Conservation (phyloP, 495 filamentous ascomycete species). For the Hypoxylon subgilvum region DNA sequence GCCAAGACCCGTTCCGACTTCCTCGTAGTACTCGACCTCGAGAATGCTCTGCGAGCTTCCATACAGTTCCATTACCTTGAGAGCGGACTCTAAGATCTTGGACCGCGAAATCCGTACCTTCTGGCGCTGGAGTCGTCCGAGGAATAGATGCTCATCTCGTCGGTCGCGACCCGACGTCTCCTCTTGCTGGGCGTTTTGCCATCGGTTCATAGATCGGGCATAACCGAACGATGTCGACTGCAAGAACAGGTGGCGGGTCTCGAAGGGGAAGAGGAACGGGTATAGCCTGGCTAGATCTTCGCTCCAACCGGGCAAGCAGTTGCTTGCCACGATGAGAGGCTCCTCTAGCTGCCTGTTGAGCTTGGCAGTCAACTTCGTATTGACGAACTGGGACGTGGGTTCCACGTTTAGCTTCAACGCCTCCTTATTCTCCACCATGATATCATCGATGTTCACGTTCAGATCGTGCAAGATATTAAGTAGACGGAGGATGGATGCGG, state of each 20-base stretch:
- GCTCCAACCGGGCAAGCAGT: conserved; percentile 94
- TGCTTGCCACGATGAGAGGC: conserved; percentile 97
- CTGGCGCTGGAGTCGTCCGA: conserved; percentile 92
- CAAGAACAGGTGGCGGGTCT: conserved; percentile 95
- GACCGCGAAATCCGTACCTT: conserved; percentile 94
- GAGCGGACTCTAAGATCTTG: conserved; percentile 92
- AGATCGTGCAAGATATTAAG: conserved; percentile 91
- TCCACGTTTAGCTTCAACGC: conserved; percentile 73
- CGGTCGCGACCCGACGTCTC: conserved; percentile 81
- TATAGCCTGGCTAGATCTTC: conserved; percentile 96
- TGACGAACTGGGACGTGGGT: conserved; percentile 93
- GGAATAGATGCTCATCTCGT: conserved; percentile 86
- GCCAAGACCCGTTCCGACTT: conserved; percentile 95
- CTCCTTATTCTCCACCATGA: conserved; percentile 86
- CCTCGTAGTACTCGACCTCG: conserved; percentile 98
- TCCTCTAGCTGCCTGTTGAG: conserved; percentile 97
- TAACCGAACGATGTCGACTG: conserved; percentile 99
- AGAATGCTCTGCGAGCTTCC: conserved; percentile 92
- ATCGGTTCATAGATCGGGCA: conserved; percentile 94
- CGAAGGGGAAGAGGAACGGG: conserved; percentile 98
- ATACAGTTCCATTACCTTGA: conserved; percentile 99
- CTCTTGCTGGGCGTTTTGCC: conserved; percentile 87
- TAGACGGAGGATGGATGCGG: conserved; percentile 84
- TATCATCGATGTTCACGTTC: conserved; percentile 94
- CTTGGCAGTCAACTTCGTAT: conserved; percentile 98